phyloP scores from a whole-genome alignment of 331 rosid species.

The Pyracantha coccinea region DNA sequence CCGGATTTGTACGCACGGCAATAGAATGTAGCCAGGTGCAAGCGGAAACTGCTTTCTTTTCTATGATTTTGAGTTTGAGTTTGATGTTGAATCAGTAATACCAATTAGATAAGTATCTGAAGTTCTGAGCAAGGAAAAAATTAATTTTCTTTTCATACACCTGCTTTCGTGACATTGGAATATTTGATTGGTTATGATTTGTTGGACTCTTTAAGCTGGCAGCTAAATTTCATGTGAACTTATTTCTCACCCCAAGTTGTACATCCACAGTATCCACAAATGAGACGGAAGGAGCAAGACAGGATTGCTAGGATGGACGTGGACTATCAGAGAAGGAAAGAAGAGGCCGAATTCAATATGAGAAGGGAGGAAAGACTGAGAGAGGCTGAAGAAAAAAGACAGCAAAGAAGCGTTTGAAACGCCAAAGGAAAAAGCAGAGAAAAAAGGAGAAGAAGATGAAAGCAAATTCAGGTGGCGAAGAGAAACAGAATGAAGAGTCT shows the following conservation, averaged over 20 bases:
- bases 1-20: neutral
- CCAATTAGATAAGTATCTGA: neutral
- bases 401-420: constrained; percentile 67
- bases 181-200: neutral
- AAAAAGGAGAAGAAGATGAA: constrained; percentile 64
- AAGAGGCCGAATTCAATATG: constrained; percentile 58
- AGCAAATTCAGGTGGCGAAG: constrained; percentile 37
- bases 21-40: neutral
- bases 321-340: constrained; percentile 76
- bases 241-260: constrained; percentile 3
- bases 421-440: constrained; percentile 81
- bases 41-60: neutral
- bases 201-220: neutral
- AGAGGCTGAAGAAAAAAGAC: constrained; percentile 85
- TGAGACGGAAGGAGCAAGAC: constrained; percentile 96
- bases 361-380: constrained; percentile 82
- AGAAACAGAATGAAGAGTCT: constrained; percentile 42
- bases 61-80: neutral
- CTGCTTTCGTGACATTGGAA: neutral
- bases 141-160: neutral
- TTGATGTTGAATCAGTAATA: neutral
- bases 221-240: neutral
- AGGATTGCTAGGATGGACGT: constrained; percentile 86
- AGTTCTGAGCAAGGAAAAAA: neutral
- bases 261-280: constrained; percentile 73